Evolutionary conservation across 164 flowering plant species (phyloP).

Genomic region (Dillenia turbinata): DNA sequence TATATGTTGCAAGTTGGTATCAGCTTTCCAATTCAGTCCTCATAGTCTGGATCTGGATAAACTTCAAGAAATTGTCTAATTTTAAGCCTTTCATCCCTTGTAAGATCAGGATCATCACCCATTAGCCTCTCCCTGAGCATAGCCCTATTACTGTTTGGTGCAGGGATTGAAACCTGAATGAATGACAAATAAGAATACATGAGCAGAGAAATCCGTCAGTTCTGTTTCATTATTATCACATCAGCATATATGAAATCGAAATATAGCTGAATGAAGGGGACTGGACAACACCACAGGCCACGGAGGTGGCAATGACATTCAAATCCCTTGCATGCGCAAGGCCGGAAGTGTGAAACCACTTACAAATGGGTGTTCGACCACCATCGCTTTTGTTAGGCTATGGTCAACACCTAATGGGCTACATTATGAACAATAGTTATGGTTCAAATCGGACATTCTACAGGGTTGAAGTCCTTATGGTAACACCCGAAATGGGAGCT

Average conservation of each 20-base stretch:
- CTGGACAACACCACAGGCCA: no score
- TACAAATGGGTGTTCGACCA: no score
- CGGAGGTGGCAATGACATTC: no score
- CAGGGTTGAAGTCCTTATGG: no score
- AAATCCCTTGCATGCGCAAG: no score
- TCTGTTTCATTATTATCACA: no score
- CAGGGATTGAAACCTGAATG: conserved; percentile 50
- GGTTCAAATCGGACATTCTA: neutral
- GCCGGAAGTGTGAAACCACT: no score
- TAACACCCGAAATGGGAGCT: neutral
- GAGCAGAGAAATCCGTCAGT: neutral
- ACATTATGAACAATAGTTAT: neutral
- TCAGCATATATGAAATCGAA: neutral
- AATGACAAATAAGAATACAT: neutral
- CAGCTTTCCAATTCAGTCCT: conserved; percentile 10
- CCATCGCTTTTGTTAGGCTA: no score
- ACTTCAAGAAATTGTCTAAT: conserved; percentile 58
- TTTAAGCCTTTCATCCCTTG: conserved; percentile 42
- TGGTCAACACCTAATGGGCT: no score
- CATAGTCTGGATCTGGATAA: conserved; percentile 28
- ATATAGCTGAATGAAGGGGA: neutral
- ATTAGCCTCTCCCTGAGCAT: conserved; percentile 40
- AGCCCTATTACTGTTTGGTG: conserved; percentile 27
- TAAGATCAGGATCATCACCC: conserved; percentile 60
- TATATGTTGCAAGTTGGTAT: neutral